Evolutionary conservation across 352 stramenopile genomes (phyloP), one percentile per base, ranked within the genome.

Genomic region (Lagenidium giganteum): DNA sequence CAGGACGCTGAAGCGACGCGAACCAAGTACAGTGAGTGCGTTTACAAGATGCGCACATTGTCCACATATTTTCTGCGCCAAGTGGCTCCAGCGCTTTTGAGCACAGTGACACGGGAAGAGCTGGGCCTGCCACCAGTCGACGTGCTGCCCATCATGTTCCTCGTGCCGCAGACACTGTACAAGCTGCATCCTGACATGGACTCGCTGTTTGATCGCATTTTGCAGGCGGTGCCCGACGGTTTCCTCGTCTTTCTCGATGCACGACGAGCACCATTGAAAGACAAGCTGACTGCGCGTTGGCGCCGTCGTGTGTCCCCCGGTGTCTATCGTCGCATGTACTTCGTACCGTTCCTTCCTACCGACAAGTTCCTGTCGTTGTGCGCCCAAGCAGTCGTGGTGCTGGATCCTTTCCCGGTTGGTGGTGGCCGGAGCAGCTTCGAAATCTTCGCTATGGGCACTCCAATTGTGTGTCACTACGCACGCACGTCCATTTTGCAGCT

Each of bases 161-260:
- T 87, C 11, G 43, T 83, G 0, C 76, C 76, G 12, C 76, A 87
- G 45, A 85, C 73, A 7, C 57, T 89, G 17, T 83, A 83, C 50
- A 89, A 87, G 37, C 55, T 89, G 0, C 77, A 87, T 36, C 65
- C 70, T 3, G 69, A 74, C 35, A 79, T 89, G 14, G 77, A 89
- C 28, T 9, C 3, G 0, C 35, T 84, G 21, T 31, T 89, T n/a
- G 56, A 64, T 11, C 31, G 46, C 6, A 57, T 86, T 5, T 38
- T 87, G 1, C 32, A 35, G 1, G 8, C 32, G 4, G 38, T 65
- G 21, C 36, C 21, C 3, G 34, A 37, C 14, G 68, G 51, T 13
- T 66, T 76, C 26, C 53, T 87, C 13, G 65, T 70, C 5, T 46
- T 83, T 3, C 57, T 63, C 8, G 33, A 51, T 16, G 75, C 61